These are phyloP conservation scores for Zoysia matrella DNA, from an alignment of 202 grass and related monocot genomes.

Conservation along the genomic window DNA sequence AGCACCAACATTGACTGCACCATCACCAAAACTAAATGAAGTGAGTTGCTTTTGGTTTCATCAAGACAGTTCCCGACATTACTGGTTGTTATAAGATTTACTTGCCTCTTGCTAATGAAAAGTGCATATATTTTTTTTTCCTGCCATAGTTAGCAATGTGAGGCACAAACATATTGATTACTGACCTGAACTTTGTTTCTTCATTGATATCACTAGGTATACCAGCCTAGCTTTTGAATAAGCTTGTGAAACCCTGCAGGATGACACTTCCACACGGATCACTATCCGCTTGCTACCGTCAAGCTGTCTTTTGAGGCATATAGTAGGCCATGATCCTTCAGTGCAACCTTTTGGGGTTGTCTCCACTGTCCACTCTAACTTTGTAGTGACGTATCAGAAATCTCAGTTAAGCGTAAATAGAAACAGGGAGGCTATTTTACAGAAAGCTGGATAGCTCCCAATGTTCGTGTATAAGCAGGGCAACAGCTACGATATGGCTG, in stretches of 20 bases:
- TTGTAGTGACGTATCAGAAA: slow-evolving; percentile 7
- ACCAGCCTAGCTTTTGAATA: background rate
- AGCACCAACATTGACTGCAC: background rate
- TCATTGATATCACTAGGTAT: slow-evolving; percentile 35
- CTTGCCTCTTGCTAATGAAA: slow-evolving; percentile 8
- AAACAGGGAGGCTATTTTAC: slow-evolving; percentile 24
- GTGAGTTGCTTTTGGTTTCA: slow-evolving; percentile 37
- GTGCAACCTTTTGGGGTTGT: slow-evolving; percentile 5
- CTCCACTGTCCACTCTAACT: slow-evolving; percentile 10
- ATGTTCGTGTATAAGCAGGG: slow-evolving; percentile 31
- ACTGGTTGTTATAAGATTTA: slow-evolving; percentile 11
- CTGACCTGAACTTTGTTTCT: slow-evolving; percentile 24
- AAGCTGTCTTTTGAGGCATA: slow-evolving; percentile 24
- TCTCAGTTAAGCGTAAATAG: slow-evolving; percentile 41
- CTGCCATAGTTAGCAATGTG: background rate
- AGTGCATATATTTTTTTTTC: background rate
- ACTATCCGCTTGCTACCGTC: background rate
- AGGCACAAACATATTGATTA: slow-evolving; percentile 6
- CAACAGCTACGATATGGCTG: slow-evolving; percentile 40
- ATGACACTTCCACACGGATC: background rate
- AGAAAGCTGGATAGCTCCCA: slow-evolving; percentile 40
- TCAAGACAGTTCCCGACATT: background rate
- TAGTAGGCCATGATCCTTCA: background rate
- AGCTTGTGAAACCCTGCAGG: background rate
- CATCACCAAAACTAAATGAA: slow-evolving; percentile 14